A percentile compares a stretch with the other conserved stretches of the same genome.
phyloP scores from a whole-genome alignment of 2,329 filamentous ascomycete genomes.

The Hortaea werneckii region DNA sequence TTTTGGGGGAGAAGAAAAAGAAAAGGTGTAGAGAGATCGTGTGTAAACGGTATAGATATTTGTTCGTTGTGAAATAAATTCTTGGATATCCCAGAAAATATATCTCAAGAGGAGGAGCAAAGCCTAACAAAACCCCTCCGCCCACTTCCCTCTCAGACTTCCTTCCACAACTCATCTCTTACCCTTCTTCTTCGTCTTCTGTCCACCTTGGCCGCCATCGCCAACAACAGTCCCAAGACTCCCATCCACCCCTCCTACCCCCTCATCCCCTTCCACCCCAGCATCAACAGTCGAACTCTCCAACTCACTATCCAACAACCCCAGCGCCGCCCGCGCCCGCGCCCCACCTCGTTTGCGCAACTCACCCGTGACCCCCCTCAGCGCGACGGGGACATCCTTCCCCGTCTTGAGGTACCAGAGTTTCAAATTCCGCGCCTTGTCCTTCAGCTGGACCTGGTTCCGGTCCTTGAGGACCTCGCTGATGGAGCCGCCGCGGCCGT shows the following conservation, averaged over 20 bases:
- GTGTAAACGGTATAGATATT: too few species aligned
- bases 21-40: too few species aligned
- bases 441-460: constrained; percentile 85
- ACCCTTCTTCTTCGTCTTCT: not conserved
- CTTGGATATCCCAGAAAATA: too few species aligned
- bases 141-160: too few species aligned
- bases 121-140: too few species aligned
- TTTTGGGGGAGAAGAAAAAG: too few species aligned
- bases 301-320: constrained; percentile 8
- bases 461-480: constrained; percentile 78
- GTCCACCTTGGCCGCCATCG: not conserved
- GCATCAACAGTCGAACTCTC: not conserved
- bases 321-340: constrained; percentile 24
- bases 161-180: too few species aligned
- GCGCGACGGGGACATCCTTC: constrained; percentile 79
- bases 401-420: constrained; percentile 86
- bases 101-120: too few species aligned
- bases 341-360: constrained; percentile 56
- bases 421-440: constrained; percentile 84
- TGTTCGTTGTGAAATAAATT: too few species aligned
- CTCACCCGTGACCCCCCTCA: constrained; percentile 81
- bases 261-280: not conserved
- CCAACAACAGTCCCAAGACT: not conserved
- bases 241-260: not conserved
- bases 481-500: constrained; percentile 67